These are phyloP conservation scores for Hansenula lynferdii DNA, from an alignment of 1,139 yeast genomes.

Conservation along the genomic window DNA sequence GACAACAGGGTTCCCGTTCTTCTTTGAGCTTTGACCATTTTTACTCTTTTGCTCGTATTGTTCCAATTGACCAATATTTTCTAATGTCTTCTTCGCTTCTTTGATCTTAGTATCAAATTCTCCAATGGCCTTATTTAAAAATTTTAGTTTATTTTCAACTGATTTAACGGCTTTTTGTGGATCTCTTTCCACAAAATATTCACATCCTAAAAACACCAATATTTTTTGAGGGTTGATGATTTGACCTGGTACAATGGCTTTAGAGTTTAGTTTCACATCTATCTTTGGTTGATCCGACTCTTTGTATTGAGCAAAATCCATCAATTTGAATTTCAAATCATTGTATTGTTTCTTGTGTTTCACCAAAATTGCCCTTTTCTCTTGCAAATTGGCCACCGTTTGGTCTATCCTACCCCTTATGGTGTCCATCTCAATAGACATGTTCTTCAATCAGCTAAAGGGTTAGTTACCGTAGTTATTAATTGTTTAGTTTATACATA, in stretches of 20 bases:
- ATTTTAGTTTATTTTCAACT: constrained; percentile 35
- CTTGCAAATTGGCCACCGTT: constrained; percentile 23
- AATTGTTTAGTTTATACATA: too few relatives aligned
- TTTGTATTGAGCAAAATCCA: constrained; percentile 13
- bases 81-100: constrained; percentile 38
- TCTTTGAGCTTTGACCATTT: neutral
- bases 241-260: constrained; percentile 29
- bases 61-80: constrained; percentile 29
- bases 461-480: too few relatives aligned
- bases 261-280: constrained; percentile 19
- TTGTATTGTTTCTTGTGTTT: constrained; percentile 27
- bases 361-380: constrained; percentile 23
- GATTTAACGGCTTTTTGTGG: constrained; percentile 40
- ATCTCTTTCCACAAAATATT: constrained; percentile 49
- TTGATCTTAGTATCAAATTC: constrained; percentile 38
- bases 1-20: neutral
- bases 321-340: constrained; percentile 23
- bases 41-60: constrained; percentile 15
- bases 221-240: constrained; percentile 31
- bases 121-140: constrained; percentile 33
- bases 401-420: constrained; percentile 21
- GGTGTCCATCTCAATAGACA: constrained; percentile 21
- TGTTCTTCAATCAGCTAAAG: too few relatives aligned
- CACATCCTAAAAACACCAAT: constrained; percentile 52
- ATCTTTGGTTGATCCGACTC: constrained; percentile 11